A percentile compares a stretch with the other conserved stretches of the same genome.
Evolutionary conservation across 352 stramenopile species (phyloP).

Genomic region (Phytopythium helicoides): DNA sequence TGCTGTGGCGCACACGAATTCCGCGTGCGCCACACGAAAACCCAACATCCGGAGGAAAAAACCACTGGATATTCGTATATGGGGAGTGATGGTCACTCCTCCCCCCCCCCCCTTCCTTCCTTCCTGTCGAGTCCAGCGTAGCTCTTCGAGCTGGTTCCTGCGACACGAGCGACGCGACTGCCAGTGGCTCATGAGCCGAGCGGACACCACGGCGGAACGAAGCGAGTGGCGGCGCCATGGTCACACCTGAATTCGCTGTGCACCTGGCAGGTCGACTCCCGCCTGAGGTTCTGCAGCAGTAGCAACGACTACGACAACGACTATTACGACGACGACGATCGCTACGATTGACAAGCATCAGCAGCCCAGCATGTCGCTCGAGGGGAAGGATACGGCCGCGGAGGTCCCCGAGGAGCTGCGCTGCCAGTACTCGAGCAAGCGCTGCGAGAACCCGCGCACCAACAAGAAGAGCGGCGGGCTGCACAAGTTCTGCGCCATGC

Average conservation of each 20-base stretch:
- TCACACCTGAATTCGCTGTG: conserved; percentile 15
- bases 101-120: too few species aligned
- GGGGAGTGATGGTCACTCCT: conserved; percentile 2
- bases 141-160: neutral
- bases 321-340: too few species aligned
- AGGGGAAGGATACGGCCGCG: conserved; percentile 14
- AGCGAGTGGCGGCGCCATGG: conserved; percentile 4
- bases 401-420: conserved; percentile 32
- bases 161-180: conserved; percentile 9
- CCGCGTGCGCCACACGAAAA: neutral
- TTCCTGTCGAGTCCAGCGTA: too few species aligned
- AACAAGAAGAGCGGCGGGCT: conserved; percentile 67
- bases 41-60: conserved; percentile 3
- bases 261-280: neutral
- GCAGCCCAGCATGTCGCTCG: conserved; percentile 21
- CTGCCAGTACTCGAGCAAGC: conserved; percentile 77
- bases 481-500: conserved; percentile 72
- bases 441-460: conserved; percentile 52
- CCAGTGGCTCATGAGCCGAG: neutral
- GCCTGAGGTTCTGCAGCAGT: too few species aligned
- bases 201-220: conserved; percentile 27
- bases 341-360: too few species aligned
- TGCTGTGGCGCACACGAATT: too few species aligned
- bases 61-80: conserved; percentile 5
- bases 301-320: too few species aligned